These are phyloP conservation scores for Wallemia mellicola DNA, from an alignment of 1,284 basidiomycete species.

Conservation along the genomic window DNA sequence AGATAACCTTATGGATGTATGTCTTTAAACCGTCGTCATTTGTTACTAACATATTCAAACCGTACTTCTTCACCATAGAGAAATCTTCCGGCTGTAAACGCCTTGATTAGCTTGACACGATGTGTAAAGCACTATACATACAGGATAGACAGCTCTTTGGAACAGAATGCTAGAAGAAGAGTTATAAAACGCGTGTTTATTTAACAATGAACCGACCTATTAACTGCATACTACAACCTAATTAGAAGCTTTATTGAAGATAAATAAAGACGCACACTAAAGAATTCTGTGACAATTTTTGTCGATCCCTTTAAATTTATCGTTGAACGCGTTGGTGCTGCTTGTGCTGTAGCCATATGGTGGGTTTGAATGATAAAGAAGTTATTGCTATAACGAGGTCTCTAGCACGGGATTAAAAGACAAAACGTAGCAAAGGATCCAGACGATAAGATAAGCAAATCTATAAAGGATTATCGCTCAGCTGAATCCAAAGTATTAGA, in stretches of 20 bases:
- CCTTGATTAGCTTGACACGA: neutral
- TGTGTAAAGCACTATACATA: neutral
- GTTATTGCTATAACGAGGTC: neutral
- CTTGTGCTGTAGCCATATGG: neutral
- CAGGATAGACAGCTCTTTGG: neutral
- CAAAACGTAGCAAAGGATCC: neutral
- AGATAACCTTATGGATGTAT: constrained; percentile 67
- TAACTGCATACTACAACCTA: neutral
- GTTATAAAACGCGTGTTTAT: neutral
- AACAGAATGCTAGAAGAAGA: neutral
- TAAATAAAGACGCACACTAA: neutral
- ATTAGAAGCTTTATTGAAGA: neutral
- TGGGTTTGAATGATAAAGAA: neutral
- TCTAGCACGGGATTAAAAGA: neutral
- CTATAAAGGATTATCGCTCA: neutral
- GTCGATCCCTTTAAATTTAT: neutral
- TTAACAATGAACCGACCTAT: neutral
- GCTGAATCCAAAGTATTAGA: neutral
- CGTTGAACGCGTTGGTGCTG: neutral
- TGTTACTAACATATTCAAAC: constrained; percentile 76
- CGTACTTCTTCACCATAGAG: constrained; percentile 28
- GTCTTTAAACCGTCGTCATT: constrained; percentile 72
- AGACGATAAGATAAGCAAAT: neutral
- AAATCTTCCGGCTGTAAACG: neutral
- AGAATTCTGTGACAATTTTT: neutral